A percentile compares a stretch with the other conserved stretches of the same genome.
Conservation (phyloP, 2,329 filamentous ascomycete species). For the Talaromyces funiculosus region DNA sequence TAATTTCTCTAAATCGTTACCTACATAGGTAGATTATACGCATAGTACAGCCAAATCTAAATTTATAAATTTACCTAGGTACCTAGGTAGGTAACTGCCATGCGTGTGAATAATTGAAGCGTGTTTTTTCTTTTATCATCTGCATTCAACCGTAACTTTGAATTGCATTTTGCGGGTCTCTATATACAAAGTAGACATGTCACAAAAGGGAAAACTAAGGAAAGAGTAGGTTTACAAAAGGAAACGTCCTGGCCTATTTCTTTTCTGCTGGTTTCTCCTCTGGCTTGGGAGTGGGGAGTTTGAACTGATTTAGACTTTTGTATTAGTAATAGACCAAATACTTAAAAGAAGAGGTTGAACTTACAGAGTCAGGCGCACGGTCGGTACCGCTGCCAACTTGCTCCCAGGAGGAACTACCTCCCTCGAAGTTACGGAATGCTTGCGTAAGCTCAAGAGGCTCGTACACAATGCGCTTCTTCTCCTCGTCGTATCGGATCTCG, state of each 20-base stretch:
- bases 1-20: too few species aligned
- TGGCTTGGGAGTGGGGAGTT: slow-evolving; percentile 90
- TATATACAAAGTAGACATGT: slow-evolving; percentile 35
- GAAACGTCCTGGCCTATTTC: slow-evolving; percentile 62
- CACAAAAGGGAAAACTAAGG: slow-evolving; percentile 19
- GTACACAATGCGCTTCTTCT: slow-evolving; percentile 99
- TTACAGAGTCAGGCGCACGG: slow-evolving; percentile 65
- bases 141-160: not conserved
- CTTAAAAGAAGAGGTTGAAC: slow-evolving; percentile 28
- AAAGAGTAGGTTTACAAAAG: slow-evolving; percentile 31
- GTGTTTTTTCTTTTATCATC: slow-evolving; percentile 13
- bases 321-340: not conserved
- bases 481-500: slow-evolving; percentile 95
- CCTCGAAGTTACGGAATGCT: slow-evolving; percentile 97
- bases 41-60: too few species aligned
- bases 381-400: slow-evolving; percentile 67
- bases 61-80: too few species aligned
- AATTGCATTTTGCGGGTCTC: slow-evolving; percentile 17
- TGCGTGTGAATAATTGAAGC: not conserved
- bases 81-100: too few species aligned
- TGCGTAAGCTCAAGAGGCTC: slow-evolving; percentile 97
- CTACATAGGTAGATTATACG: not conserved
- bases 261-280: slow-evolving; percentile 87
- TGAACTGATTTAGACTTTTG: slow-evolving; percentile 55
- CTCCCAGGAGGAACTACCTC: slow-evolving; percentile 68